phyloP scores from a whole-genome alignment of 2,329 filamentous ascomycete genomes.

The Xylariales sp. region DNA sequence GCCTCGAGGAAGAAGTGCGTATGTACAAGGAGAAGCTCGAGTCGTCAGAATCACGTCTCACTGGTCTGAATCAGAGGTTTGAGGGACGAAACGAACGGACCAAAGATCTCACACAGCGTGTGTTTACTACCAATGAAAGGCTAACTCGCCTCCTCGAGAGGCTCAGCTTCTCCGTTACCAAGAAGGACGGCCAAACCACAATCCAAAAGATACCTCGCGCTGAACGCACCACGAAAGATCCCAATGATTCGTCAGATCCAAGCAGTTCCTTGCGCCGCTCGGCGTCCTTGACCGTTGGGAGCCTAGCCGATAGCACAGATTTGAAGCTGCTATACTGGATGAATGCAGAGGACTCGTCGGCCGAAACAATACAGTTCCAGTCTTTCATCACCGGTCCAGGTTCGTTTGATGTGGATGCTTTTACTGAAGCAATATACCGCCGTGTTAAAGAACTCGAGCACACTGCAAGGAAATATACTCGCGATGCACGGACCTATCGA shows the following conservation, averaged over 20 bases:
- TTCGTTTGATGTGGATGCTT: slow-evolving; percentile 77
- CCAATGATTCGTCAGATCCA: slow-evolving; percentile 55
- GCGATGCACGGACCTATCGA: slow-evolving; percentile 79
- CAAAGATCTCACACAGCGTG: slow-evolving; percentile 77
- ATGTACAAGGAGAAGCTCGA: slow-evolving; percentile 63
- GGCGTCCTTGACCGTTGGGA: slow-evolving; percentile 47
- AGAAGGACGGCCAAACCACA: slow-evolving; percentile 67
- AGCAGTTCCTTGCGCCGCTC: slow-evolving; percentile 49
- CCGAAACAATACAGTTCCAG: slow-evolving; percentile 70
- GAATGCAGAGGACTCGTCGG: slow-evolving; percentile 58
- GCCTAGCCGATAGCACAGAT: slow-evolving; percentile 58
- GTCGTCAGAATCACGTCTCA: slow-evolving; percentile 46
- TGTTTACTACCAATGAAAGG: slow-evolving; percentile 81
- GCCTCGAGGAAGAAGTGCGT: slow-evolving; percentile 71
- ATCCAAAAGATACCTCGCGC: slow-evolving; percentile 67
- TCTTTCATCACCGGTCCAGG: slow-evolving; percentile 70
- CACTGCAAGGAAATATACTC: slow-evolving; percentile 87
- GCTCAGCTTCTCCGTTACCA: slow-evolving; percentile 76
- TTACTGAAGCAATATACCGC: slow-evolving; percentile 80
- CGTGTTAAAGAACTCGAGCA: slow-evolving; percentile 92
- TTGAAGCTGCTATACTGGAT: slow-evolving; percentile 80
- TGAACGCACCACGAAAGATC: slow-evolving; percentile 54
- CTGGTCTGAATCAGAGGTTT: slow-evolving; percentile 51
- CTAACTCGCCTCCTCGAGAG: slow-evolving; percentile 80
- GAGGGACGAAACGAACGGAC: slow-evolving; percentile 68